Evolutionary conservation across 768 basidiomycete genomes (phyloP), one percentile per base, ranked within the genome.

Genomic region (Mycena galopus): DNA sequence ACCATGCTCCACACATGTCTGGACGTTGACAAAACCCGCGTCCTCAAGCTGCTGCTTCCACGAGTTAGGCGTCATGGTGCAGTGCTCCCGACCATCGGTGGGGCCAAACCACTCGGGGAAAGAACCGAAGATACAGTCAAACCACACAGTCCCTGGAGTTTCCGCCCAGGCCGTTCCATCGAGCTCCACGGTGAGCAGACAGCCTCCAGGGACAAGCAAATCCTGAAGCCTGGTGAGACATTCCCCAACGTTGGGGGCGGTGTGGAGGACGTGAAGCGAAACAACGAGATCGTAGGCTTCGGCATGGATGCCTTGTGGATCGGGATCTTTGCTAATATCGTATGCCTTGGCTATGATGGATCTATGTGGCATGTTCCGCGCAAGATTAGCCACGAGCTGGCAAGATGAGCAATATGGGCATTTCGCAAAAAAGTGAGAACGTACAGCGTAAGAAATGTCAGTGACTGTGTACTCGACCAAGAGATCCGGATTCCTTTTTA

Each of bases 401-500:
- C 16, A 11, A 57, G 30, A 10, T 19, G 16, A 37, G 35, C 35
- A 39, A 8, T 23, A 32, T 58, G 3, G 16, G 27, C 16, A n/a
- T 2, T 16, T 14, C 0, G 21, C 32, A 17, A 8, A 16, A 29
- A 11, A 4, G 16, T 6, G 23, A 27, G 14, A 4, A 53, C 61
- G 14, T 30, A 63, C 51, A 4, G 53, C 69, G 17, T 66, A 71
- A 7, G 70, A 71, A 1, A 33, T 32, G n/a, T 71, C 70, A 4
- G 70, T 66, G 10, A 71, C 58, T 0, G 70, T 71, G 32, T 71
- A 71, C 23, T 71, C 70, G 3, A n/a, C 39, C 16, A 66, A 8
- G 2, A 71, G 35, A 50, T 61, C 35, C 2, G 27, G 4, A 3
- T 61, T 29, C 8, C 23, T 42, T 3, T 42, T 25, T 27, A 71